Conservation (phyloP, 805 yeast species). For the Saccharomycopsis microspora region DNA sequence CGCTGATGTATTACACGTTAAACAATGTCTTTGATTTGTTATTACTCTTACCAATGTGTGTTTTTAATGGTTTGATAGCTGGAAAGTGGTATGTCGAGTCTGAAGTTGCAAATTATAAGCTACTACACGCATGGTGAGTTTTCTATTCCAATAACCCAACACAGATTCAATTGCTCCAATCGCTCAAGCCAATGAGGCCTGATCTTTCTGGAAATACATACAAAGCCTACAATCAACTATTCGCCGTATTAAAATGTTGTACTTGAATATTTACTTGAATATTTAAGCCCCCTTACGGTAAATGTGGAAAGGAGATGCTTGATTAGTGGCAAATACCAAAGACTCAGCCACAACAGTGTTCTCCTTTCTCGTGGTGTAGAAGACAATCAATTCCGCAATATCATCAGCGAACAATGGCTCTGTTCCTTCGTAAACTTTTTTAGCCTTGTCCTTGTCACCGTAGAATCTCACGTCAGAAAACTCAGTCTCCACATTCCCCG, state of each 20-base stretch:
- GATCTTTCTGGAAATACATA: no score
- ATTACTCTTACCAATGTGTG: no score
- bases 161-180: no score
- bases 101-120: no score
- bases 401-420: conserved; percentile 55
- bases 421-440: conserved; percentile 37
- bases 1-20: no score
- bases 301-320: conserved; percentile 34
- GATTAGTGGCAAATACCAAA: conserved; percentile 75
- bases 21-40: no score
- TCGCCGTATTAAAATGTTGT: background rate
- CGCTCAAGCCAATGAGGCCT: no score
- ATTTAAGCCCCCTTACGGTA: conserved; percentile 4
- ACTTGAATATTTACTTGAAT: background rate
- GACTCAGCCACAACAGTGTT: conserved; percentile 74
- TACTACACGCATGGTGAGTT: no score
- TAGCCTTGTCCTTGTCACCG: conserved; percentile 44
- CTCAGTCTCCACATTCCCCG: conserved; percentile 63
- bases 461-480: conserved; percentile 49
- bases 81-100: no score
- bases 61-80: no score
- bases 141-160: no score
- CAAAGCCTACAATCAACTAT: no score
- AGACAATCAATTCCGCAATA: conserved; percentile 64
- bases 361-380: conserved; percentile 52